A percentile compares a stretch with the other conserved stretches of the same genome.
Evolutionary conservation across 257 asterid species (phyloP).

Genomic region (Solanum tacnaense): DNA sequence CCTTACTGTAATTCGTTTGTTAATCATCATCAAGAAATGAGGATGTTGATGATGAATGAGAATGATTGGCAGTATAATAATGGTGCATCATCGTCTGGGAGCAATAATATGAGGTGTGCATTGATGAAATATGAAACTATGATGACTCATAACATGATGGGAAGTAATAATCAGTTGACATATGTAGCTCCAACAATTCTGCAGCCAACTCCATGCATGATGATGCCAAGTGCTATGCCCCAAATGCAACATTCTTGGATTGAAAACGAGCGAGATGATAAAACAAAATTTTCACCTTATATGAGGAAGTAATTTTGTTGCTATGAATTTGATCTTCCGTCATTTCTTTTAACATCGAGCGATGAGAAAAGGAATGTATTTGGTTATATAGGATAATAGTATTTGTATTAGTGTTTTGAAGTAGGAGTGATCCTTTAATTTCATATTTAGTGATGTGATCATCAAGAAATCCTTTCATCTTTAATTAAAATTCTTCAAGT

Average conservation of each 20-base stretch:
- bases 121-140: background rate
- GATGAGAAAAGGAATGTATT: background rate
- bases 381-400: background rate
- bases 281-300: background rate
- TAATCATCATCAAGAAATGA: background rate
- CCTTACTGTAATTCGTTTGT: background rate
- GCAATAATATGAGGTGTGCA: background rate
- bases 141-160: background rate
- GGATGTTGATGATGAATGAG: background rate
- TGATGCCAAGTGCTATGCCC: background rate
- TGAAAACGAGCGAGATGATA: background rate
- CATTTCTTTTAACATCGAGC: background rate
- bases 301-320: background rate
- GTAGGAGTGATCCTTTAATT: background rate
- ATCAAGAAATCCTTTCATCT: background rate
- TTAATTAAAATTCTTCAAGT: background rate
- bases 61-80: background rate
- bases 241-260: background rate
- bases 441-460: background rate
- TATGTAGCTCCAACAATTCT: background rate
- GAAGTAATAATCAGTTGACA: background rate
- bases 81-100: background rate
- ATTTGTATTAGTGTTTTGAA: background rate
- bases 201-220: background rate
- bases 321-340: background rate